phyloP scores from a whole-genome alignment of 805 yeast genomes.

The Ogataea populi-albae region DNA sequence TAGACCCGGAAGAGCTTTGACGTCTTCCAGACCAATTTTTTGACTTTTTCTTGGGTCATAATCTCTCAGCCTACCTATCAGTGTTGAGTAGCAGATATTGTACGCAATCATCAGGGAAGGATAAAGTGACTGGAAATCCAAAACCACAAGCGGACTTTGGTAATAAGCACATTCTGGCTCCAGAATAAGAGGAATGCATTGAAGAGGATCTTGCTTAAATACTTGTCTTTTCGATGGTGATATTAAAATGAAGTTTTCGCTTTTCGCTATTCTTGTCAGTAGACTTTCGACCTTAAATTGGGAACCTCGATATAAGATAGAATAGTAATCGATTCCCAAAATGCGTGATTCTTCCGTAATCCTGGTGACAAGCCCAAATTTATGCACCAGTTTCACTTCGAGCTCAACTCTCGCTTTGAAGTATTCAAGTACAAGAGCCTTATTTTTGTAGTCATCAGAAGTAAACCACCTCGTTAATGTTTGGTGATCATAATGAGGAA shows the following conservation, averaged over 20 bases:
- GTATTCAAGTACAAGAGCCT: constrained; percentile 43
- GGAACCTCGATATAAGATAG: constrained; percentile 87
- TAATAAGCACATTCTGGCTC: constrained; percentile 86
- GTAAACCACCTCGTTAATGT: constrained; percentile 49
- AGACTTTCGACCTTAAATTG: constrained; percentile 92
- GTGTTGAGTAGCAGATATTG: constrained; percentile 79
- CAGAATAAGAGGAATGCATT: constrained; percentile 86
- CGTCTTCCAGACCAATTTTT: constrained; percentile 49
- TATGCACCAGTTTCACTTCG: constrained; percentile 47
- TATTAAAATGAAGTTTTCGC: constrained; percentile 66
- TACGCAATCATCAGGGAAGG: constrained; percentile 92
- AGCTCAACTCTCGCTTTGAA: constrained; percentile 43
- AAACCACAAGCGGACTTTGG: constrained; percentile 82
- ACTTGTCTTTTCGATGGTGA: constrained; percentile 84
- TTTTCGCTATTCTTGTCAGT: constrained; percentile 67
- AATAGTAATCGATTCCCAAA: constrained; percentile 85
- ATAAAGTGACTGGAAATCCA: constrained; percentile 91
- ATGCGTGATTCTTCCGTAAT: constrained; percentile 82
- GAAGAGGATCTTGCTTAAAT: constrained; percentile 78
- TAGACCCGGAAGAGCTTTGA: constrained; percentile 56
- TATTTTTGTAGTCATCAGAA: constrained; percentile 17
- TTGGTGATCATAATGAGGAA: constrained; percentile 58
- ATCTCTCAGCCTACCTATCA: constrained; percentile 60
- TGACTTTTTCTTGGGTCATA: constrained; percentile 44
- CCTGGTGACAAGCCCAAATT: constrained; percentile 63